Base-by-base conservation (phyloP, 345 rosid species). In the Syzygium aqueum region DNA sequence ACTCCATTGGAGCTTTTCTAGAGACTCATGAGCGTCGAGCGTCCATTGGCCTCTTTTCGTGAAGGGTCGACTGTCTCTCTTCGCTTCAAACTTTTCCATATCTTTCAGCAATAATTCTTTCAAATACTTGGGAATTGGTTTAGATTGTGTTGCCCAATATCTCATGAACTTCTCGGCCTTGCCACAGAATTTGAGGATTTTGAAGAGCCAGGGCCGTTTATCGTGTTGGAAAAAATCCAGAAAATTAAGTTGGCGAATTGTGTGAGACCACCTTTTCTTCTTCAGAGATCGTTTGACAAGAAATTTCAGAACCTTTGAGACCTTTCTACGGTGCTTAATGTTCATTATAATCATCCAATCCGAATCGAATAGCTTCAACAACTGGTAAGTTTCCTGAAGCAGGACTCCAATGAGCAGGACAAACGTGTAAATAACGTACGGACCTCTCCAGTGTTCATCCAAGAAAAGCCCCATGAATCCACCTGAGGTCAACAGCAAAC, bases 21-120 rank as follows among this genome's bases (percentile, higher is more conserved):
- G 40, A 37, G 59, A 46, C 11, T 43, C 21, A 21, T 22, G 53
- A 33, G 63, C 33, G n/a, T 59, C 21, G 4, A 90, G 57, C 22
- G 88, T 77, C 83, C 67, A 77, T 46, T 90, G 82, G 17, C 90
- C 92, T 77, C 90, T 77, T 56, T 59, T 37, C 16, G 11, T 86
- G 12, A 84, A 77, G 21, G 80, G 53, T 40, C 17, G 33, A n/a
- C 4, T 0, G 33, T n/a, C 2, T 61, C 73, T n/a, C 37, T n/a
- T 61, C 3, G 73, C n/a, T 61, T 61, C 73, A 6, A 61, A 61
- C 73, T 5, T n/a, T 61, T 14, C 3, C 33, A 61, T 61, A 37
- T 61, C 37, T n/a, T 61, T 37, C 13, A 61, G 73, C 73, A 61
- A 61, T 1, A 61, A 5, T 61, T 3, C 6, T 3, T 61, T 61